Base-by-base conservation (phyloP, 2,329 filamentous ascomycete genomes). In the Penicillium sp. region DNA sequence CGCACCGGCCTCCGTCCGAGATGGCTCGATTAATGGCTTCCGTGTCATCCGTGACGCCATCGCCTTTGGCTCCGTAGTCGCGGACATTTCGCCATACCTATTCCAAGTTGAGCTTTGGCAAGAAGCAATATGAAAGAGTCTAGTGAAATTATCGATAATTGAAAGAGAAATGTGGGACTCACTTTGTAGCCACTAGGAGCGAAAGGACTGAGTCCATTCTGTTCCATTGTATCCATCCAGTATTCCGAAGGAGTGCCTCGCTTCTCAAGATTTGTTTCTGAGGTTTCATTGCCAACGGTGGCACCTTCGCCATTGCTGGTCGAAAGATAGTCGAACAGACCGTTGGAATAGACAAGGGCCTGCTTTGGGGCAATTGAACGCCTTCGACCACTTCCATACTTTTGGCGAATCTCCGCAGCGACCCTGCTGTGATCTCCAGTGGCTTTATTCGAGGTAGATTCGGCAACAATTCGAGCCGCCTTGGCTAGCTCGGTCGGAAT, bases 1-100 rank as follows among this genome's bases (percentile, higher is more conserved):
- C 91, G 73, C 92, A 96, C 47, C 92, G 89, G 68, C 83, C 82
- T 37, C 91, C 91, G n/a, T 85, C 84, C 10, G 84, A 81, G 70
- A 96, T 89, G 65, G 91, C 91, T 12, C 78, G 75, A 79, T 95
- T 95, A 83, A 96, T 95, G 63, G 91, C 90, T 0, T 78, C 88
- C 0, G 91, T 93, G 71, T 94, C 91, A 73, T 96, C 61, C 0
- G 63, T 63, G 15, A 59, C 53, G 6, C 64, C 61, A 17, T 66
- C 59, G 4, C 64, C 61, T 33, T 38, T 42, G 13, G 63, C 63
- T 0, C 63, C 63, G 17, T 65, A 65, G 28, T 65, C 61, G 10
- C 22, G 51, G 19, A 65, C 58, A 56, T 65, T 65, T 44, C 63
- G 37, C 61, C 53, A 65, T 12, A 63, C 58, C 60, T 62, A 19